Evolutionary conservation across 2,329 filamentous ascomycete species (phyloP).

Genomic region (Hypoxylon sp.): DNA sequence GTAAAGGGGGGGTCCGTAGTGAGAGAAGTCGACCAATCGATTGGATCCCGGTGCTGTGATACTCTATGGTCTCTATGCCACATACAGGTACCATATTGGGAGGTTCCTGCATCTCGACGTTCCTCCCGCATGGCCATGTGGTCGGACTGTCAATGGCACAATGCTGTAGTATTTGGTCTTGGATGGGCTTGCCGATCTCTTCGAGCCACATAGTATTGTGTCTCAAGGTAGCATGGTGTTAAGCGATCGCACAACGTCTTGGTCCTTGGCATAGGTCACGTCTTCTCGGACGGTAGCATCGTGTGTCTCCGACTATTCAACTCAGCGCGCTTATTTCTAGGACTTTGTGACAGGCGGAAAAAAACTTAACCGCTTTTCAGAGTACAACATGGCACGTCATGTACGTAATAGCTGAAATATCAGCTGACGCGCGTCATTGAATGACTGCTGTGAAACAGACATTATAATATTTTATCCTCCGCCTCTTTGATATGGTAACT

Average conservation of each 20-base stretch:
- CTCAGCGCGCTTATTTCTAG: constrained; percentile 24
- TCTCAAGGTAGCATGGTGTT: too few relatives aligned
- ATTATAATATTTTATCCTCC: constrained; percentile 1
- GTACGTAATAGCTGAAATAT: constrained; percentile 15
- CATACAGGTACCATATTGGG: constrained; percentile 10
- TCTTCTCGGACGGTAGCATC: constrained; percentile 3
- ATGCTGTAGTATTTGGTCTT: constrained; percentile 16
- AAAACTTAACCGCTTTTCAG: constrained; percentile 9
- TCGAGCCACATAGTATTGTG: too few relatives aligned
- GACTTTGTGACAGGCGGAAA: neutral
- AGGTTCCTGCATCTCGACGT: constrained; percentile 32
- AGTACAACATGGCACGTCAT: constrained; percentile 13
- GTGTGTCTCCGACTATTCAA: constrained; percentile 1
- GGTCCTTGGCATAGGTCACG: neutral
- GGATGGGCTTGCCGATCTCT: too few relatives aligned
- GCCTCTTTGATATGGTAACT: neutral
- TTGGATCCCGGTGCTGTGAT: constrained; percentile 16
- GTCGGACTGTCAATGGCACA: constrained; percentile 11
- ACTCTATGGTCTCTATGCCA: neutral
- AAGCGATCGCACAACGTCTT: too few relatives aligned
- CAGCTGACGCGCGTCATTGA: constrained; percentile 31
- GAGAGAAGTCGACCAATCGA: constrained; percentile 11
- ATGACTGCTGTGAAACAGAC: constrained; percentile 18
- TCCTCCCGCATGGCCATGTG: constrained; percentile 31
- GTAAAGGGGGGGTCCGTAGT: constrained; percentile 6